phyloP scores from a whole-genome alignment of 768 basidiomycete genomes.

The Termitomyces sp. region DNA sequence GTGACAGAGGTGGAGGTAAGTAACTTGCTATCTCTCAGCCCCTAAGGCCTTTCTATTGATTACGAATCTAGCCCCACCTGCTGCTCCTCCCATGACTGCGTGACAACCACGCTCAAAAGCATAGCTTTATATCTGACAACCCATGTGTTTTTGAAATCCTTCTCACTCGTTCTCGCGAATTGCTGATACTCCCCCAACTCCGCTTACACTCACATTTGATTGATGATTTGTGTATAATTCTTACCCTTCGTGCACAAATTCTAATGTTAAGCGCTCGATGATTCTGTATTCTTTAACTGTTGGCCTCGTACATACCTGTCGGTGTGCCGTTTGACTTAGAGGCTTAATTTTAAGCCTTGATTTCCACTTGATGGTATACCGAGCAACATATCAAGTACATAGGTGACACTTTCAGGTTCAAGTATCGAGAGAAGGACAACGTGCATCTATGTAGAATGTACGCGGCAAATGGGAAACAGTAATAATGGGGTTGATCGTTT shows the following conservation, averaged over 20 bases:
- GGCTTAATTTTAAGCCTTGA: background rate
- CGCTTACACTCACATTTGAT: background rate
- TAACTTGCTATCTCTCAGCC: background rate
- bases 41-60: slow-evolving; percentile 1
- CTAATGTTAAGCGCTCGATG: slow-evolving; percentile 1
- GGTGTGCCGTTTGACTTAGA: background rate
- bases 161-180: background rate
- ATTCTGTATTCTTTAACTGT: background rate
- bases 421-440: background rate
- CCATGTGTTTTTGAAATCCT: background rate
- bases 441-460: background rate
- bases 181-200: background rate
- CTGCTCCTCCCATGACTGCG: slow-evolving; percentile 17
- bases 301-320: background rate
- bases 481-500: background rate
- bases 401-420: background rate
- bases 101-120: slow-evolving; percentile 5
- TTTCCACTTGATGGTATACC: background rate
- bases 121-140: background rate
- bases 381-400: background rate
- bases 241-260: slow-evolving; percentile 7
- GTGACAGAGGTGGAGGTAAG: slow-evolving; percentile 34
- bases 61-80: slow-evolving; percentile 8
- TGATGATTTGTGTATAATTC: slow-evolving; percentile 7
- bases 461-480: background rate